A percentile compares a stretch with the other conserved stretches of the same genome.
Conservation (phyloP, 169 alveolate genomes). For the Eimeria necatrix region DNA sequence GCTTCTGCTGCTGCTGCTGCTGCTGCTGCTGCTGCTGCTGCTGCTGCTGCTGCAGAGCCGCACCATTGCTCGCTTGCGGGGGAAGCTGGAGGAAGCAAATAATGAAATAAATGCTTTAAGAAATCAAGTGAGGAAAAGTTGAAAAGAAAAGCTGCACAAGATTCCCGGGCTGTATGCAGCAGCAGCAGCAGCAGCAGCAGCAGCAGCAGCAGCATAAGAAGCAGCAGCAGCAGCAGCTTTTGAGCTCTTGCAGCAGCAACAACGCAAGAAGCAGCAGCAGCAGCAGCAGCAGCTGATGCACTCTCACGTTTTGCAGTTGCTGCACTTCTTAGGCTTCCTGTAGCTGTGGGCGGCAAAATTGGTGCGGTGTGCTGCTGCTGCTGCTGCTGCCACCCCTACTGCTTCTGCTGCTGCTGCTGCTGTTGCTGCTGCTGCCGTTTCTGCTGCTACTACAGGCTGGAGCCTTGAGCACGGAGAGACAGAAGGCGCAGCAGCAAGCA, state of each 20-base stretch:
- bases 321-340: too few species aligned
- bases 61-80: neutral
- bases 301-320: too few species aligned
- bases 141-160: too few species aligned
- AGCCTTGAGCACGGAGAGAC: neutral
- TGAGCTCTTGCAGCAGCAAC: too few species aligned
- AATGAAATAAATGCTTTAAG: neutral
- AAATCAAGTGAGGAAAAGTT: neutral
- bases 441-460: slow-evolving; percentile 33
- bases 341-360: too few species aligned
- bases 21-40: slow-evolving; percentile 5
- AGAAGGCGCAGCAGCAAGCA: neutral
- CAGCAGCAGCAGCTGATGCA: too few species aligned
- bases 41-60: neutral
- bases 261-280: too few species aligned
- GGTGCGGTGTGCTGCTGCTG: too few species aligned
- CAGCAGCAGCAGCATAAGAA: neutral
- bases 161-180: too few species aligned
- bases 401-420: too few species aligned
- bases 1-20: slow-evolving; percentile 2
- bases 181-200: neutral
- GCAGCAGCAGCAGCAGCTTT: neutral
- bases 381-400: too few species aligned
- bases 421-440: too few species aligned
- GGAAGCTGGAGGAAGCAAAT: neutral